Evolutionary conservation across 805 yeast genomes (phyloP).

Genomic region (Yamadazyma kitorensis): DNA sequence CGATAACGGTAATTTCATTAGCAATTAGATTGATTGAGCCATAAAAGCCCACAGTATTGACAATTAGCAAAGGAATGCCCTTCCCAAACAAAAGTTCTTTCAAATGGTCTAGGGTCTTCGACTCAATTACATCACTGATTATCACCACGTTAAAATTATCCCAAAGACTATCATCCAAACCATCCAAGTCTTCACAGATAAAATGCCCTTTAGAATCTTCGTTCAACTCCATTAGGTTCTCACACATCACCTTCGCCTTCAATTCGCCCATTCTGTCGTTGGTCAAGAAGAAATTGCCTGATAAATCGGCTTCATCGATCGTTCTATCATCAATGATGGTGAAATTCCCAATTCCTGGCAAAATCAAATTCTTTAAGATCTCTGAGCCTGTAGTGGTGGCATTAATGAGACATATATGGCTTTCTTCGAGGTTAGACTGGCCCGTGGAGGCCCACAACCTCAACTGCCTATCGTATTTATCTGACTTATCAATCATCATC

Average conservation of each 20-base stretch:
- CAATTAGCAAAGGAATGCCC: conserved; percentile 53
- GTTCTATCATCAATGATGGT: conserved; percentile 47
- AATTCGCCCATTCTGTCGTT: conserved; percentile 41
- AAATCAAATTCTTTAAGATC: conserved; percentile 67
- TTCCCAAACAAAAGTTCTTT: conserved; percentile 38
- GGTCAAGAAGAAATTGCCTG: conserved; percentile 61
- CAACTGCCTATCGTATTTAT: conserved; percentile 81
- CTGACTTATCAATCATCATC: conserved; percentile 35
- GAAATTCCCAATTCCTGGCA: conserved; percentile 69
- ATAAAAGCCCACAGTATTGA: conserved; percentile 60
- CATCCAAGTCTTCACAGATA: conserved; percentile 12
- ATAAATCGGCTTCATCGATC: conserved; percentile 44
- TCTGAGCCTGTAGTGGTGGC: conserved; percentile 63
- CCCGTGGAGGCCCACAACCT: conserved; percentile 84
- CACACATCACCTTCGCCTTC: conserved; percentile 38
- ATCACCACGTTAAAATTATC: conserved; percentile 49
- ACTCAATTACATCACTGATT: conserved; percentile 27
- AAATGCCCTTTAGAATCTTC: conserved; percentile 48
- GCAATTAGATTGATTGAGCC: conserved; percentile 54
- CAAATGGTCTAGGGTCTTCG: conserved; percentile 19
- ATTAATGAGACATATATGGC: conserved; percentile 62
- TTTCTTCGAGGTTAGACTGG: conserved; percentile 54
- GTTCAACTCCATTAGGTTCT: conserved; percentile 55
- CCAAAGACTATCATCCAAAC: conserved; percentile 38
- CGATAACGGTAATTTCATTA: conserved; percentile 64